Evolutionary conservation across 1,284 basidiomycete species (phyloP).

Genomic region (Pseudozyma pruni): DNA sequence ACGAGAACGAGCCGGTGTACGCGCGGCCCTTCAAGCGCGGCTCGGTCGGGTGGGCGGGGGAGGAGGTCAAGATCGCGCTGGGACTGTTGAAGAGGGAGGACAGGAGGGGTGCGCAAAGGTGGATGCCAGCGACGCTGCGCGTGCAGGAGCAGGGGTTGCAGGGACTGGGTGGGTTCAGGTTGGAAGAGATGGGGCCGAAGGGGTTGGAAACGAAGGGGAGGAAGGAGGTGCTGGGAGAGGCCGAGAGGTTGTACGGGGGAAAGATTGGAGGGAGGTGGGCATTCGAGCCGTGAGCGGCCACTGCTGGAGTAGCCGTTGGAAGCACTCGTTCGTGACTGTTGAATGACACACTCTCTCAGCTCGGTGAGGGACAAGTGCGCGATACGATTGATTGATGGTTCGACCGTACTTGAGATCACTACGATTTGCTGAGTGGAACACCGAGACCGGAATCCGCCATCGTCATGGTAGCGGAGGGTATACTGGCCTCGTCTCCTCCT

Average conservation of each 20-base stretch:
- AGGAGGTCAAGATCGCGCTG: constrained; percentile 21
- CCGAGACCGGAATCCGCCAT: not conserved
- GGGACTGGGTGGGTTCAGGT: constrained; percentile 34
- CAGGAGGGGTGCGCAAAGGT: constrained; percentile 18
- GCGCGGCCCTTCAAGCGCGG: constrained; percentile 15
- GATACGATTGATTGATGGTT: not conserved
- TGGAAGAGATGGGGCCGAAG: constrained; percentile 52
- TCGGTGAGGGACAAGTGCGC: too few species aligned
- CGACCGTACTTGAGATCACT: not conserved
- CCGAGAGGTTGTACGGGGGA: constrained; percentile 27
- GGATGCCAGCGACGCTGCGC: constrained; percentile 26
- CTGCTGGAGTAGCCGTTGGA: too few species aligned
- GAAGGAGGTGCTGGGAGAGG: constrained; percentile 37
- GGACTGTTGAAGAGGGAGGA: constrained; percentile 26
- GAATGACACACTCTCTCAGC: too few species aligned
- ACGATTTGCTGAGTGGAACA: not conserved
- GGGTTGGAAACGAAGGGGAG: constrained; percentile 43
- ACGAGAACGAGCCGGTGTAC: constrained; percentile 47
- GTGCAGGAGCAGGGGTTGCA: constrained; percentile 3
- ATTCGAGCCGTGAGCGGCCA: constrained; percentile 9
- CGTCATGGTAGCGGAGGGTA: not conserved
- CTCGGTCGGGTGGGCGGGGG: constrained; percentile 17
- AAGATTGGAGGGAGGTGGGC: constrained; percentile 36
- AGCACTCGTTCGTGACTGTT: too few species aligned
- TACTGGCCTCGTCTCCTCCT: not conserved